A percentile compares a stretch with the other conserved stretches of the same genome.
Evolutionary conservation across 2,329 filamentous ascomycete species (phyloP).

Genomic region (Diplodia intermedia): DNA sequence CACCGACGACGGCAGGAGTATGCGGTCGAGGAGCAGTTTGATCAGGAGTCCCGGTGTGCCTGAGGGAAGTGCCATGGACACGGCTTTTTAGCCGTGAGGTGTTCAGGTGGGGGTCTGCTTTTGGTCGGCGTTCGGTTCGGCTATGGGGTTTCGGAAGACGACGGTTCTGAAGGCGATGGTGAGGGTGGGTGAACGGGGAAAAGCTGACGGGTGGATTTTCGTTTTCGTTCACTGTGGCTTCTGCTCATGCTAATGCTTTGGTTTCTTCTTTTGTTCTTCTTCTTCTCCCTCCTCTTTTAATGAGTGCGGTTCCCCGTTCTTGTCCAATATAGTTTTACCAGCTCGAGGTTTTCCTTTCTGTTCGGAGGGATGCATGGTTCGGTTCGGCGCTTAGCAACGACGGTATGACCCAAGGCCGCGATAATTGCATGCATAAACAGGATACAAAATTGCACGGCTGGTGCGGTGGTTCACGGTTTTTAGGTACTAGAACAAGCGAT

Average conservation of each 20-base stretch:
- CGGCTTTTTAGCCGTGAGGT: constrained; percentile 26
- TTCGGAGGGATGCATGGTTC: not conserved
- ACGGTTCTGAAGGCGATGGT: not conserved
- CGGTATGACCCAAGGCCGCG: not conserved
- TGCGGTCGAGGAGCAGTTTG: constrained; percentile 11
- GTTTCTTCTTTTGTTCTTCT: not conserved
- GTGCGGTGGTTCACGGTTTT: not conserved
- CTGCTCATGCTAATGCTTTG: too few species aligned
- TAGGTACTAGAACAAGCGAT: constrained; percentile 2
- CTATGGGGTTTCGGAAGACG: not conserved
- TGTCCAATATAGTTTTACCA: not conserved
- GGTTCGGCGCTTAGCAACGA: not conserved
- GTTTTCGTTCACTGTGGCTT: not conserved
- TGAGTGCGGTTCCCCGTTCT: not conserved
- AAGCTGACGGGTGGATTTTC: not conserved
- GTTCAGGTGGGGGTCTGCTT: constrained; percentile 27
- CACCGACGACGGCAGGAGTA: not conserved
- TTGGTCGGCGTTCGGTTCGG: constrained; percentile 18
- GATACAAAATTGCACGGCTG: not conserved
- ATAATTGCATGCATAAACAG: not conserved
- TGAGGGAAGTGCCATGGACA: constrained; percentile 12
- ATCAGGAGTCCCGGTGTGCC: constrained; percentile 1
- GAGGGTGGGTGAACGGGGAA: not conserved
- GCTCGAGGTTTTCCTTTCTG: not conserved
- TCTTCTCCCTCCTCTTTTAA: not conserved